A percentile compares a stretch with the other conserved stretches of the same genome.
phyloP scores from a whole-genome alignment of 148 eudicot species.

The Persicaria tinctoria region DNA sequence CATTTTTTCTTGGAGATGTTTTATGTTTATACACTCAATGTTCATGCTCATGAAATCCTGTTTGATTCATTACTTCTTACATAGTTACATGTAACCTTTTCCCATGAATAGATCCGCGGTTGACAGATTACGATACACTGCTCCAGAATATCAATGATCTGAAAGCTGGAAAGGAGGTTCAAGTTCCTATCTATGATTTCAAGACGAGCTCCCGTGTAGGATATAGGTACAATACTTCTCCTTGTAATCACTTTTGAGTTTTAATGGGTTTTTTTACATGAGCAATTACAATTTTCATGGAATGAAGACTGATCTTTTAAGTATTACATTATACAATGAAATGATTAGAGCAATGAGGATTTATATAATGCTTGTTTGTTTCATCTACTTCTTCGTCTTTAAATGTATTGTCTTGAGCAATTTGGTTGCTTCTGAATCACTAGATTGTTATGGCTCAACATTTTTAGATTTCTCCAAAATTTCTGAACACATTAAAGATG shows the following conservation, averaged over 20 bases:
- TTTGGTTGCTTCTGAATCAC: background rate
- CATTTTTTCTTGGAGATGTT: background rate
- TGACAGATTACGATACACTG: conserved; percentile 88
- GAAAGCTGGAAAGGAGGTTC: conserved; percentile 59
- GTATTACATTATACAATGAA: background rate
- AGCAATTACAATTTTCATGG: background rate
- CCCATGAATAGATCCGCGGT: conserved; percentile 65
- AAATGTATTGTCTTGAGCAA: background rate
- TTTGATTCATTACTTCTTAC: background rate
- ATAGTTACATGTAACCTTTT: background rate
- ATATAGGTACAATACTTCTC: conserved; percentile 44
- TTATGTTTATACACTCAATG: background rate
- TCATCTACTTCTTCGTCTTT: background rate
- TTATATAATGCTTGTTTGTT: background rate
- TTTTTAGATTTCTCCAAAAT: background rate
- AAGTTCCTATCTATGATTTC: conserved; percentile 87
- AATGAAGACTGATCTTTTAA: background rate
- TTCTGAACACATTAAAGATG: background rate
- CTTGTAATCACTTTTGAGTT: background rate
- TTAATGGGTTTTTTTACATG: background rate
- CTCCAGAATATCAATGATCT: conserved; percentile 72
- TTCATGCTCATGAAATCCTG: background rate
- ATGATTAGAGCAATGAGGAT: background rate
- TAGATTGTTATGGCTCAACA: background rate
- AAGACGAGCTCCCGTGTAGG: conserved; percentile 87